Evolutionary conservation across 208 protist genomes (phyloP), one percentile per base, ranked within the genome.

Genomic region (Wallacemonas sp.): DNA sequence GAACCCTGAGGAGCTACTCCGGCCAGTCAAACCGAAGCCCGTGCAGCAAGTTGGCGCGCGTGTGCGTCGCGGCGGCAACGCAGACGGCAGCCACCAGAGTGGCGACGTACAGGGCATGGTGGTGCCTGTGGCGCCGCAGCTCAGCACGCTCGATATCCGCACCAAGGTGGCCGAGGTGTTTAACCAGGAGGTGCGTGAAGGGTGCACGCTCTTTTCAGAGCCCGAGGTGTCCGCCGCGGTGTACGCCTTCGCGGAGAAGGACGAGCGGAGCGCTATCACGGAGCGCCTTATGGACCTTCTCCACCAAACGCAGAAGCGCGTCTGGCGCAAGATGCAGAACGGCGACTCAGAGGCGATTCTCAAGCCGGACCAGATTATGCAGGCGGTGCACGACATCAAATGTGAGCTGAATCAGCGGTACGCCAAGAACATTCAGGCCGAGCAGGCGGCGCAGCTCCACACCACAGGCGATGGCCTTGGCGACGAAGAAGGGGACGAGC

Each of bases 131-230:
- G 68, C 62, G 14, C 86, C 80, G 31, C 70, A 80, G 59, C 58
- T 90, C 0, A 82, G 66, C 56, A 89, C 83, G 34, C 68, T 81
- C 8, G 91, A 96, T 58, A 95, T 96, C 30, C 80, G 86, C 36
- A 79, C 76, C 42, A 96, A 95, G 63, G 77, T 96, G 2, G 91
- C 88, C 21, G 82, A 93, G 60, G 84, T 95, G 19, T 94, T 96
- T 67, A 91, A 90, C 58, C 68, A 78, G 19, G 88, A 88, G 73
- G 73, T 69, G 34, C 55, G 73, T 24, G 79, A 90, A 39, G 82
- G 83, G 30, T 96, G 91, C 69, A 74, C 74, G 53, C 63, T 96
- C 59, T 82, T 96, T 1, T 90, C 82, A 1, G 88, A 96, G 76
- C 66, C 80, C 17, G 86, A 93, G 73, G 73, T 96, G 34, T 84